phyloP scores from a whole-genome alignment of 129 eudicot genomes.

The Chrysanthemum makinoi region DNA sequence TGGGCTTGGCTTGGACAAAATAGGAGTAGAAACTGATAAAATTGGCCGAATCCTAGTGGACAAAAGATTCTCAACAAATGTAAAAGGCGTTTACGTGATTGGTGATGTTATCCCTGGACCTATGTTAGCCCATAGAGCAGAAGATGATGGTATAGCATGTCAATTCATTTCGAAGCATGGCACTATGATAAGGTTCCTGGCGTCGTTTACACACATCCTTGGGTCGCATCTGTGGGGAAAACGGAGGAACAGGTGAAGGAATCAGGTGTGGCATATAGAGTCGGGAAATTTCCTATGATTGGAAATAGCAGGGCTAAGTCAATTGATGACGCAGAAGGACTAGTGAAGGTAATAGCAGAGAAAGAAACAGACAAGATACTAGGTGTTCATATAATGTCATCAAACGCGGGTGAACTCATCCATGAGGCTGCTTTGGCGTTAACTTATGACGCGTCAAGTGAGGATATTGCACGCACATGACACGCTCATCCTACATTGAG shows the following conservation, averaged over 20 bases:
- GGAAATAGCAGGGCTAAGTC: constrained; percentile 94
- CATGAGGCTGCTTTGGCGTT: constrained; percentile 75
- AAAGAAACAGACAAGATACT: constrained; percentile 78
- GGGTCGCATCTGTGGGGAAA: constrained; percentile 86
- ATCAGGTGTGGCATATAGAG: constrained; percentile 59
- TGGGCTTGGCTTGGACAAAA: constrained; percentile 64
- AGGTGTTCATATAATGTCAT: constrained; percentile 81
- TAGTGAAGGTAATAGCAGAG: constrained; percentile 79
- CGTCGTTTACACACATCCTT: constrained; percentile 79
- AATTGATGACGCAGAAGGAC: constrained; percentile 78
- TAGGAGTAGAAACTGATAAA: constrained; percentile 80
- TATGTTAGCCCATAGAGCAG: constrained; percentile 90
- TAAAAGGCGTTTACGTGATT: constrained; percentile 70
- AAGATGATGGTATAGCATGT: constrained; percentile 87
- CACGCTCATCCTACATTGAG: constrained; percentile 93
- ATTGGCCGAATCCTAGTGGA: constrained; percentile 68
- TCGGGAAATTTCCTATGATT: constrained; percentile 76
- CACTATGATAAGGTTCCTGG: constrained; percentile 89
- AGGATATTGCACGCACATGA: constrained; percentile 84
- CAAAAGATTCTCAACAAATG: constrained; percentile 52
- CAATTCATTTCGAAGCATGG: constrained; percentile 82
- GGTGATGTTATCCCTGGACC: constrained; percentile 95
- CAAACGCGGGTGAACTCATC: constrained; percentile 88
- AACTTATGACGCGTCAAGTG: constrained; percentile 81
- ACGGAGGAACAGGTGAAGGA: constrained; percentile 91